Evolutionary conservation across 2,329 filamentous ascomycete species (phyloP).

Genomic region (Macrophomina tecta): DNA sequence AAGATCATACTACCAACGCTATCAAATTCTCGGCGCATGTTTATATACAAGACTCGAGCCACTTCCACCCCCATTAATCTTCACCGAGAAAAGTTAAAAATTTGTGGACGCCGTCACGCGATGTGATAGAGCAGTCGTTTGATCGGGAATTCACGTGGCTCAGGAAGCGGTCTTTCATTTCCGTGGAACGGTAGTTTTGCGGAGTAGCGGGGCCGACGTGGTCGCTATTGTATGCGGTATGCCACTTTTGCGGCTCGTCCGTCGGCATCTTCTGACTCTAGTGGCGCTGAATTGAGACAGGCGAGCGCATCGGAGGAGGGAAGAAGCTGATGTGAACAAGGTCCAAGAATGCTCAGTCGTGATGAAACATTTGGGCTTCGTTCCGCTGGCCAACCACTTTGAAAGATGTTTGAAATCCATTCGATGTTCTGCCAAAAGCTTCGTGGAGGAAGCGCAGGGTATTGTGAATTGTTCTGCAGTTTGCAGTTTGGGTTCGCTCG

Average conservation of each 20-base stretch:
- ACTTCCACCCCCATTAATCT: background rate
- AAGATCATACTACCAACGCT: background rate
- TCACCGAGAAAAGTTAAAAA: background rate
- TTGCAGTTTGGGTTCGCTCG: background rate
- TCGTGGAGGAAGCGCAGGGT: background rate
- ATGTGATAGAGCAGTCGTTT: background rate
- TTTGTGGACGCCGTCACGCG: background rate
- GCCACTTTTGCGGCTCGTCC: background rate
- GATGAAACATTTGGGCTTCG: too few relatives aligned
- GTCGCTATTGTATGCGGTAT: too few relatives aligned
- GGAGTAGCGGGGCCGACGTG: too few relatives aligned
- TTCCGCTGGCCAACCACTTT: too few relatives aligned
- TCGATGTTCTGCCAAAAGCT: too few relatives aligned
- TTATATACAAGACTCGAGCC: background rate
- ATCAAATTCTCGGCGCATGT: background rate
- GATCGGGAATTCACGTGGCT: background rate
- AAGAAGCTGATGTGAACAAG: too few relatives aligned
- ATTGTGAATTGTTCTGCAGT: background rate
- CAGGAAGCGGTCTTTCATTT: background rate
- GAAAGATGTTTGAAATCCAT: too few relatives aligned
- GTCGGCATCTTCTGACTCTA: background rate
- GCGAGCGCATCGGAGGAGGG: too few relatives aligned
- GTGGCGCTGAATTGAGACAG: background rate
- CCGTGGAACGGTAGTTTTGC: background rate
- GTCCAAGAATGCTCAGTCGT: too few relatives aligned